These are phyloP conservation scores for Kodamaea sagamina DNA, from an alignment of 805 yeast species.

Conservation along the genomic window DNA sequence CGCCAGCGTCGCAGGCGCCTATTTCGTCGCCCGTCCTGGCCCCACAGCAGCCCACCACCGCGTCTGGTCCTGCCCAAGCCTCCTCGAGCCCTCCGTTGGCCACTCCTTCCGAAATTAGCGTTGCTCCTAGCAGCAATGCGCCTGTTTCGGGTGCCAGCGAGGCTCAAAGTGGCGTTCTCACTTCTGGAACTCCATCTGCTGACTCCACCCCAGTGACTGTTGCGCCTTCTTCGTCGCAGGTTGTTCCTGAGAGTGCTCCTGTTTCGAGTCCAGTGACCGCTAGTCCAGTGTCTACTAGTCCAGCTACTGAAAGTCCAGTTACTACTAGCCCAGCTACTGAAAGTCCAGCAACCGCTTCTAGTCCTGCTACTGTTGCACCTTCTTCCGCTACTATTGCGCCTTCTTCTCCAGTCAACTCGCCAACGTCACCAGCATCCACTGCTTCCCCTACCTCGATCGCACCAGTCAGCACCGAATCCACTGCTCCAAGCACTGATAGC, in stretches of 20 bases:
- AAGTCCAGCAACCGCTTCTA: background rate
- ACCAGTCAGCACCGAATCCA: too few species aligned
- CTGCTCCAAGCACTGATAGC: too few species aligned
- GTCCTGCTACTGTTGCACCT: background rate
- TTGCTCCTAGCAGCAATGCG: too few species aligned
- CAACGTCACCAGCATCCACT: too few species aligned
- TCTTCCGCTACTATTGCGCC: constrained; percentile 3
- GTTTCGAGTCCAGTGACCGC: background rate
- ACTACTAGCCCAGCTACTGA: background rate
- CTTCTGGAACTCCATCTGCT: background rate
- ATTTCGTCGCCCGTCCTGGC: constrained; percentile 1
- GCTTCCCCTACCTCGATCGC: too few species aligned
- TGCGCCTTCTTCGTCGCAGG: background rate
- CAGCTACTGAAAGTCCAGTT: constrained; percentile 1
- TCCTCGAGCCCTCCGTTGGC: constrained; percentile 2
- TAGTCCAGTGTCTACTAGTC: background rate
- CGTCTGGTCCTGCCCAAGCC: background rate
- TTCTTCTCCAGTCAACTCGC: background rate
- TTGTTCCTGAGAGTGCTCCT: background rate
- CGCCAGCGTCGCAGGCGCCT: background rate
- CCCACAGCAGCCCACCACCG: background rate
- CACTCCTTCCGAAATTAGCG: too few species aligned
- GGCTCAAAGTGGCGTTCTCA: too few species aligned
- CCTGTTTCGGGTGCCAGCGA: too few species aligned
- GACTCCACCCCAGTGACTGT: background rate